These are phyloP conservation scores for Sutorius eximius DNA, from an alignment of 1,284 basidiomycete species.

Conservation along the genomic window DNA sequence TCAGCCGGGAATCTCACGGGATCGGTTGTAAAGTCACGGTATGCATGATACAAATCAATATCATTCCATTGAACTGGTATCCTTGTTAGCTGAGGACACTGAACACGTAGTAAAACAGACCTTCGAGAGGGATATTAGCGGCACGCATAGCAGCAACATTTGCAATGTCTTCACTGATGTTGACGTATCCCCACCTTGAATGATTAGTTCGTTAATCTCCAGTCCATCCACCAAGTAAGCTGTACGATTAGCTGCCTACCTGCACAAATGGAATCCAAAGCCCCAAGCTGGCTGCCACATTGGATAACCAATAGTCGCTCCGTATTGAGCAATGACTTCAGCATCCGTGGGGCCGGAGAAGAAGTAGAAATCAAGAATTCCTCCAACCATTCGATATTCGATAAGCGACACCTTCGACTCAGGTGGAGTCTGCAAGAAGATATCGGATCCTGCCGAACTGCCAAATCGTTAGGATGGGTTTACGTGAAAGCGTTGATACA, in stretches of 20 bases:
- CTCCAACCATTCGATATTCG: conserved; percentile 64
- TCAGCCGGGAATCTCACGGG: conserved; percentile 61
- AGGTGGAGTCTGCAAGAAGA: conserved; percentile 58
- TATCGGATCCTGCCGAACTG: conserved; percentile 61
- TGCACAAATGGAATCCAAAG: conserved; percentile 71
- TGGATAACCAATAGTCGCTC: conserved; percentile 57
- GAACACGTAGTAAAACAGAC: conserved; percentile 30
- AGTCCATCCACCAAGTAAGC: background rate
- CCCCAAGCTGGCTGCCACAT: conserved; percentile 69
- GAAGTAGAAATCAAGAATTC: conserved; percentile 70
- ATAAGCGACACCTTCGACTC: conserved; percentile 53
- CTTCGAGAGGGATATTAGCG: conserved; percentile 66
- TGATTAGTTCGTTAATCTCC: background rate
- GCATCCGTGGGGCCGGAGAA: conserved; percentile 66
- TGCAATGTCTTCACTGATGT: conserved; percentile 47
- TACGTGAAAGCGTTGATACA: background rate
- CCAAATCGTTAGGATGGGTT: background rate
- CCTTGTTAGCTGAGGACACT: background rate
- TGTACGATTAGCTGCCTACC: conserved; percentile 36
- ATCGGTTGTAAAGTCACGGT: conserved; percentile 69
- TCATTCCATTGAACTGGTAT: conserved; percentile 71
- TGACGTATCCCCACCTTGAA: conserved; percentile 54
- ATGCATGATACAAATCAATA: conserved; percentile 69
- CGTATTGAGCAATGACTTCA: conserved; percentile 68
- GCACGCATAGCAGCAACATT: conserved; percentile 60